Conservation (phyloP, 352 stramenopile species). For the Phytopythium helicoides region DNA sequence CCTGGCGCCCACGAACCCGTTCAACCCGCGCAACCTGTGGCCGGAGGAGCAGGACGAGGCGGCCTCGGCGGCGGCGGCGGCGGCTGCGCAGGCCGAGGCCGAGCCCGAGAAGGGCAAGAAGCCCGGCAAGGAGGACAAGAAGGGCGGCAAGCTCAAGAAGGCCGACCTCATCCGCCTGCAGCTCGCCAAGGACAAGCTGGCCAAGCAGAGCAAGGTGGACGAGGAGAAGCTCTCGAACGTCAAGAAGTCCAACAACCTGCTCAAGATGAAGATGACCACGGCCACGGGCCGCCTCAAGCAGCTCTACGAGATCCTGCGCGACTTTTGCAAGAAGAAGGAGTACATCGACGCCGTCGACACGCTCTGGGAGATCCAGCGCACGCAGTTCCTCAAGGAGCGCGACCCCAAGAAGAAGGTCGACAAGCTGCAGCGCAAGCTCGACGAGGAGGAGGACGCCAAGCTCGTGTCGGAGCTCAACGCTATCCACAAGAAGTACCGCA, state of each 20-base stretch:
- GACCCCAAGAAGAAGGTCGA: constrained; percentile 66
- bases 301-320: constrained; percentile 82
- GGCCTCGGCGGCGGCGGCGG: constrained; percentile 13
- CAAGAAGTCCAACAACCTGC: constrained; percentile 77
- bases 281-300: constrained; percentile 78
- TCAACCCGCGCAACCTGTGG: constrained; percentile 85
- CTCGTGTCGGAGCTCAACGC: constrained; percentile 55
- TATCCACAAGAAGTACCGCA: constrained; percentile 87
- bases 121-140: constrained; percentile 30
- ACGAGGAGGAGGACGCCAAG: constrained; percentile 76
- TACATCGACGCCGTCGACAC: constrained; percentile 84
- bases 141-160: constrained; percentile 75
- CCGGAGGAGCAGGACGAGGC: constrained; percentile 71
- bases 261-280: constrained; percentile 87
- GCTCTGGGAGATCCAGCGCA: constrained; percentile 85
- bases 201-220: constrained; percentile 86
- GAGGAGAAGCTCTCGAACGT: constrained; percentile 88
- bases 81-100: constrained; percentile 2
- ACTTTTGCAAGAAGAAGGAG: constrained; percentile 85
- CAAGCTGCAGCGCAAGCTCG: constrained; percentile 66
- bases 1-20: too few species aligned
- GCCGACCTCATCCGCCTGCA: constrained; percentile 86
- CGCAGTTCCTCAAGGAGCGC: constrained; percentile 53
- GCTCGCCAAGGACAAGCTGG: constrained; percentile 82
- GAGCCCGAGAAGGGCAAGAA: constrained; percentile 18